Conservation (phyloP, 495 filamentous ascomycete genomes). For the Xylaria scruposa region DNA sequence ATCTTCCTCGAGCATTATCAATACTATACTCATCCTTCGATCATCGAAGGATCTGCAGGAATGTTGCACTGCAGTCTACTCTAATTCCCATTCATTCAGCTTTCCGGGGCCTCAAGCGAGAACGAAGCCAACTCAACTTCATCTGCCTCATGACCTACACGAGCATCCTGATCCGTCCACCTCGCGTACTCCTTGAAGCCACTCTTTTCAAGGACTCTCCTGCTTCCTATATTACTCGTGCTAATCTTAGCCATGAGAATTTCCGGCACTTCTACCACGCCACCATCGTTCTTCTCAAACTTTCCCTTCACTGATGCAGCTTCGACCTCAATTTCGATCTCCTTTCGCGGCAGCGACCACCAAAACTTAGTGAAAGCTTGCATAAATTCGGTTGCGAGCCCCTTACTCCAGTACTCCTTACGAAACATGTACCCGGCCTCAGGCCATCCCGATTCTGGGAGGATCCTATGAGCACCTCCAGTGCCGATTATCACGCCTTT, state of each 20-base stretch:
- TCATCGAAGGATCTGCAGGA: not conserved
- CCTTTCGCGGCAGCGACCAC: conserved; percentile 43
- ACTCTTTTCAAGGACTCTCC: conserved; percentile 43
- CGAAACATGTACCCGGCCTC: conserved; percentile 48
- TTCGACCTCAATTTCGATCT: conserved; percentile 41
- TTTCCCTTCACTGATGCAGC: conserved; percentile 30
- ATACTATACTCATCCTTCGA: not conserved
- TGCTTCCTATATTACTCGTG: conserved; percentile 37
- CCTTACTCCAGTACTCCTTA: conserved; percentile 47
- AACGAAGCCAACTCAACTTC: conserved; percentile 25
- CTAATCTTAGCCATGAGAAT: conserved; percentile 40
- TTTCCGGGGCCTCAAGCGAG: conserved; percentile 24
- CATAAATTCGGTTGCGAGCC: conserved; percentile 47
- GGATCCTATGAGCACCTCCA: conserved; percentile 28
- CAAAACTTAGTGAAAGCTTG: conserved; percentile 40
- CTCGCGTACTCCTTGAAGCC: conserved; percentile 44
- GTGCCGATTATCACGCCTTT: conserved; percentile 32
- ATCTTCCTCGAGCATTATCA: not conserved
- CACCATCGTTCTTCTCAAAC: conserved; percentile 12
- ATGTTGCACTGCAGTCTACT: conserved; percentile 13
- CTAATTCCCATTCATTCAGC: conserved; percentile 1
- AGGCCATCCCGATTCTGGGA: conserved; percentile 35
- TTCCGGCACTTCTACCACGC: conserved; percentile 33
- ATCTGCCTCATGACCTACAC: not conserved
- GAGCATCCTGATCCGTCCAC: conserved; percentile 37